Base-by-base conservation (phyloP, 495 filamentous ascomycete genomes). In the Penicillium odoratum region DNA sequence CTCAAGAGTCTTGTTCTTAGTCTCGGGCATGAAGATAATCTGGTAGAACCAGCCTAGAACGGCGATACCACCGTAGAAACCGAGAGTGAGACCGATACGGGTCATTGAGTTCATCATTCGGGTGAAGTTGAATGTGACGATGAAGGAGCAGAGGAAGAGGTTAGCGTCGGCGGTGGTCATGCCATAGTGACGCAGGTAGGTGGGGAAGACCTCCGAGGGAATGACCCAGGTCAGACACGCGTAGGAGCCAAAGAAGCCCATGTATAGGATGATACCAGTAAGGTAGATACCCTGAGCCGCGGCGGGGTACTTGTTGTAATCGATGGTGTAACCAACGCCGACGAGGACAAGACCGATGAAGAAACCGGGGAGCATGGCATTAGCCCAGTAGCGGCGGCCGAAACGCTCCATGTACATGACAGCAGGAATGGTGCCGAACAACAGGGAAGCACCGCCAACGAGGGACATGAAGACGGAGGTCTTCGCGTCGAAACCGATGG, bases 111-210 rank as follows among this genome's bases (percentile, higher is more conserved):
- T 60, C 69, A 82, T 78, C 83, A 86, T 85, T 31, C 70, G 69
- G 4, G 74, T 73, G 74, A 86, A 87, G 72, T 84, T 85, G 69
- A 85, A 86, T 15, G 83, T 86, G 25, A 85, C 83, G 60, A 85
- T 82, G 69, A 85, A 85, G 45, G 81, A 82, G 65, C 74, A 81
- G 51, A 84, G 72, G 76, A 84, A 85, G 29, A 85, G 70, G 52
- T 76, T 79, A 6, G 77, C 81, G 55, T 83, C 79, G 9, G 78
- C 76, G 21, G 76, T 80, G 38, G 81, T 81, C 83, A 86, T 85
- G 18, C 83, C 83, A 70, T 85, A 85, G 21, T 66, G 71, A 50
- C 83, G 83, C 4, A 85, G 79, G 63, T 86, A 84, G 1, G 81
- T 84, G 0, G 83, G 82, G 72, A 83, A 85, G 36, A 83, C 81